Percentiles rank a stretch among this genome's conserved stretches.
phyloP scores from a whole-genome alignment of 169 alveolate species.

The Perkinsus marinus region DNA sequence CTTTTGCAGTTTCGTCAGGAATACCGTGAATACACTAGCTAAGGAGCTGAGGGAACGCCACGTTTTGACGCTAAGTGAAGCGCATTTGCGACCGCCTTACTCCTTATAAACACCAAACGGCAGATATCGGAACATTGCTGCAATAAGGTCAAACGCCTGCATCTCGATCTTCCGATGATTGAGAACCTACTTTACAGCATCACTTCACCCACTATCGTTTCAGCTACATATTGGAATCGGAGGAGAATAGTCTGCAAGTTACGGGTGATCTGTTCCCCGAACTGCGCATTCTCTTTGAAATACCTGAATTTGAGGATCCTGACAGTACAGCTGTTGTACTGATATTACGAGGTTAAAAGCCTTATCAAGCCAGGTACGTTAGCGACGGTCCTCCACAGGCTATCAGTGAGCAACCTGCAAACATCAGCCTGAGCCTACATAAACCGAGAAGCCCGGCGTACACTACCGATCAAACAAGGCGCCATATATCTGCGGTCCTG shows the following conservation, averaged over 20 bases:
- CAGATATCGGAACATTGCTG: neutral
- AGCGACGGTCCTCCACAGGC: neutral
- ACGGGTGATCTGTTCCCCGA: neutral
- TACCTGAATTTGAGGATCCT: neutral
- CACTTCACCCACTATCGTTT: neutral
- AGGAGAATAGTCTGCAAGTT: neutral
- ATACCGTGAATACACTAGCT: neutral
- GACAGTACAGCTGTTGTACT: neutral
- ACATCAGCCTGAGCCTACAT: too few relatives aligned
- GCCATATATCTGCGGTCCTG: neutral
- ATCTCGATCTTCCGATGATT: neutral
- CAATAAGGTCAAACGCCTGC: neutral
- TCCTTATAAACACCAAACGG: neutral
- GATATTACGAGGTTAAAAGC: neutral
- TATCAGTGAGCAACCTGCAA: neutral
- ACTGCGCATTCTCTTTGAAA: neutral
- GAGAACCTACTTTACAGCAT: neutral
- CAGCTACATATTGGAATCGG: neutral
- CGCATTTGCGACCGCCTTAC: neutral
- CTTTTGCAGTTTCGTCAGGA: neutral
- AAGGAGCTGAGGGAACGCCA: neutral
- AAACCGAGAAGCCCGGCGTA: too few relatives aligned
- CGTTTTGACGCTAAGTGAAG: neutral
- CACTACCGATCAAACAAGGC: neutral
- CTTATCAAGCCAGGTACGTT: neutral